phyloP scores from a whole-genome alignment of 345 rosid genomes.

The Citrus reticulata region DNA sequence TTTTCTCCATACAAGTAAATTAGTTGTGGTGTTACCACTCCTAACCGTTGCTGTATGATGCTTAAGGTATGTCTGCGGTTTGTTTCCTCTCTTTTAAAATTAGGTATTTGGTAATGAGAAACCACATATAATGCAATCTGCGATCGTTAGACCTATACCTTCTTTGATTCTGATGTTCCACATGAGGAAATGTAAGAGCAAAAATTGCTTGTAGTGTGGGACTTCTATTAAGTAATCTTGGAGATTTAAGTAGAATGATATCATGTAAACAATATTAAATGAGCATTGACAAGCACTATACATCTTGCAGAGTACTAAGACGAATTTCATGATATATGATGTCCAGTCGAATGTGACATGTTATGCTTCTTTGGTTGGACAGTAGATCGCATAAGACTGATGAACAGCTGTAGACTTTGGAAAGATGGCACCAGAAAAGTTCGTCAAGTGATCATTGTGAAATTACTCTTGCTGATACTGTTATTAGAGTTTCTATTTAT shows the following conservation, averaged over 20 bases:
- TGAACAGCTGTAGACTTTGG: neutral
- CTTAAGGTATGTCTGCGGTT: neutral
- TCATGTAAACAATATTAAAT: neutral
- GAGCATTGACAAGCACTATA: neutral
- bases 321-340: neutral
- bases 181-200: neutral
- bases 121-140: neutral
- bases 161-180: too few species aligned
- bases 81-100: neutral
- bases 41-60: neutral
- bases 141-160: neutral
- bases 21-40: constrained; percentile 4
- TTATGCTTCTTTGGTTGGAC: neutral
- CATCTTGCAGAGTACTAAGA: constrained; percentile 2
- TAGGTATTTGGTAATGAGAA: neutral
- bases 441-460: neutral
- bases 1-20: constrained; percentile 82
- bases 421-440: neutral
- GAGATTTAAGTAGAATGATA: neutral
- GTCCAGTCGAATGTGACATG: neutral
- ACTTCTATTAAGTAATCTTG: neutral
- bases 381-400: neutral
- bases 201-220: neutral
- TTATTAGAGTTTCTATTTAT: neutral
- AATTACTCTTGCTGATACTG: neutral